Percentiles rank a stretch among this genome's conserved stretches.
Evolutionary conservation across 2,329 filamentous ascomycete genomes (phyloP).

Genomic region (Ciborinia camelliae): DNA sequence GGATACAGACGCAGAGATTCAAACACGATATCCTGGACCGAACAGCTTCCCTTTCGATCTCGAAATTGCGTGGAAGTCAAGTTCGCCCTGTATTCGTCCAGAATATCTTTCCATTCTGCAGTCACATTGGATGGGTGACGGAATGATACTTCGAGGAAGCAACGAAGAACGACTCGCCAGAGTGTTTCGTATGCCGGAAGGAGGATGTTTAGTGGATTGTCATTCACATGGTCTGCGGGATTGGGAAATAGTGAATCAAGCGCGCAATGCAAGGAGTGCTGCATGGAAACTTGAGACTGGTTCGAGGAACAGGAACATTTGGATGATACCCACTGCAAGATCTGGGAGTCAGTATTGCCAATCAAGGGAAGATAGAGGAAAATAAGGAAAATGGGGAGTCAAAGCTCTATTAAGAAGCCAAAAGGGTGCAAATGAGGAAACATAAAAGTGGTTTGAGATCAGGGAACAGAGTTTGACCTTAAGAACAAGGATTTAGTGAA

Average conservation of each 20-base stretch:
- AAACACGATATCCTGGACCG: constrained; percentile 2
- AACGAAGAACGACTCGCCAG: constrained; percentile 21
- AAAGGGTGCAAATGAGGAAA: too few species aligned
- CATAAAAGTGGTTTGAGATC: too few species aligned
- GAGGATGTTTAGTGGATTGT: constrained; percentile 21
- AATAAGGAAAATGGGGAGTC: too few species aligned
- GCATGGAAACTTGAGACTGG: not conserved
- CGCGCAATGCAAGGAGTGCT: too few species aligned
- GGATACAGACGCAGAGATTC: constrained; percentile 18
- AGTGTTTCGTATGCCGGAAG: constrained; percentile 24
- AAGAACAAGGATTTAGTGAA: too few species aligned
- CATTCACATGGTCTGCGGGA: not conserved
- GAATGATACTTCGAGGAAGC: constrained; percentile 16
- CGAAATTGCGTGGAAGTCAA: not conserved
- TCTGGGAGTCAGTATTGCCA: too few species aligned
- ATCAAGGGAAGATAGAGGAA: too few species aligned
- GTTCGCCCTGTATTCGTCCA: not conserved
- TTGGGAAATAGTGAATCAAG: not conserved
- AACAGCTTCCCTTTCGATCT: not conserved
- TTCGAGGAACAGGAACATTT: not conserved
- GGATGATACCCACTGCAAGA: constrained; percentile 17
- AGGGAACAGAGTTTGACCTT: too few species aligned
- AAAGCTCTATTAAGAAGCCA: too few species aligned
- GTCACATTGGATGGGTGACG: not conserved
- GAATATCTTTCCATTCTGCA: not conserved